These are phyloP conservation scores for Arthrobotrys sphaeroides DNA, from an alignment of 2,329 filamentous ascomycete genomes.

Conservation along the genomic window DNA sequence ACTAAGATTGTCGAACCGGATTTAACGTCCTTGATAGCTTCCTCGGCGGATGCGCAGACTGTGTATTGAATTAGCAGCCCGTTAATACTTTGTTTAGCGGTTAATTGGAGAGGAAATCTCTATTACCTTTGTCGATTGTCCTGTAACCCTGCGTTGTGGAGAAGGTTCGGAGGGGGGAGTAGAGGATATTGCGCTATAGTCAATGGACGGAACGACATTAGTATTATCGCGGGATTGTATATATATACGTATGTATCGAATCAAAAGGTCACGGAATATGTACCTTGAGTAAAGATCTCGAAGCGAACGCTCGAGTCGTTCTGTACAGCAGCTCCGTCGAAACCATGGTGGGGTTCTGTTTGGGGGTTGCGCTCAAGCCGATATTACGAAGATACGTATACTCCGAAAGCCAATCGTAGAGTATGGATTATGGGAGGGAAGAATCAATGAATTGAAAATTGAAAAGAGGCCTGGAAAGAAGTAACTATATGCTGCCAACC, in stretches of 20 bases:
- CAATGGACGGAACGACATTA: not conserved
- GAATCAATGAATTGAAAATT: conserved; percentile 2
- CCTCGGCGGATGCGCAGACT: conserved; percentile 67
- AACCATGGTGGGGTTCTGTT: conserved; percentile 19
- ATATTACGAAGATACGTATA: not conserved
- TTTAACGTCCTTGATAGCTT: conserved; percentile 75
- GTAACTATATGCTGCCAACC: not conserved
- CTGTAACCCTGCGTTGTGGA: conserved; percentile 48
- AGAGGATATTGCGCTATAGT: conserved; percentile 38
- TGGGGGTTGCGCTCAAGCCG: not conserved
- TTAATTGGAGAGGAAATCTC: not conserved
- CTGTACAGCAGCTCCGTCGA: conserved; percentile 31
- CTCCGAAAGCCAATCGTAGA: not conserved
- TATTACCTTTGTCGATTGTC: conserved; percentile 46
- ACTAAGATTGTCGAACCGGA: conserved; percentile 77
- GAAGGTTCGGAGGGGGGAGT: conserved; percentile 48
- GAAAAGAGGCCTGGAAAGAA: no score
- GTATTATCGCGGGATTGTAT: not conserved
- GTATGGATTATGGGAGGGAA: not conserved
- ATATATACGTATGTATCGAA: not conserved
- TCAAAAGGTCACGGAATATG: no score
- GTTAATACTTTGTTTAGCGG: not conserved
- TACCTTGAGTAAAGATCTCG: conserved; percentile 44
- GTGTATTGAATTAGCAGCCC: not conserved
- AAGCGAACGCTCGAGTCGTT: conserved; percentile 37